Percentiles rank a stretch among this genome's conserved stretches.
These are phyloP conservation scores for Gossypioides kirkii DNA, from an alignment of 345 rosid species.

Conservation along the genomic window DNA sequence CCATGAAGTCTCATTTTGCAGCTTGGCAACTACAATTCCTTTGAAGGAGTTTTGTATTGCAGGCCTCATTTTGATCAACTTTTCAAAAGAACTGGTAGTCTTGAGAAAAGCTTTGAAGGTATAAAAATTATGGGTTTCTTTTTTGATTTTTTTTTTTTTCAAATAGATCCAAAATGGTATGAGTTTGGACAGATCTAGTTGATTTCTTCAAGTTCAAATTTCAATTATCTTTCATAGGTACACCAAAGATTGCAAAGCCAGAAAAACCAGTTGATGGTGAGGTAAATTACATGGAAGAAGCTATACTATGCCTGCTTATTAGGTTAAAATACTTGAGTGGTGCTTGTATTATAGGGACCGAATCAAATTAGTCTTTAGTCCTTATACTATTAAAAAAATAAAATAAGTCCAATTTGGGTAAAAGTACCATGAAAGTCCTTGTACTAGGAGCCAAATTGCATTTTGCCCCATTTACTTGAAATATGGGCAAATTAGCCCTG, in stretches of 20 bases:
- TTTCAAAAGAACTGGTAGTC: slow-evolving; percentile 96
- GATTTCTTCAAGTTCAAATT: slow-evolving; percentile 19
- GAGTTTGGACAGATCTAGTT: not conserved
- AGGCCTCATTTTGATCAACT: slow-evolving; percentile 97
- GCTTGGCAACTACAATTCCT: slow-evolving; percentile 97
- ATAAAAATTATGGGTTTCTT: not conserved
- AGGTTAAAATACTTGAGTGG: no score
- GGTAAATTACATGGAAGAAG: slow-evolving; percentile 38
- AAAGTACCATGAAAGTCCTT: no score
- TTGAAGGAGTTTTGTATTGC: slow-evolving; percentile 96
- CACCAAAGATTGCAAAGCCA: slow-evolving; percentile 80
- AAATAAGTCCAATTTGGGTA: no score
- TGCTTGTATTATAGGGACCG: no score
- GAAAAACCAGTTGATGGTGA: slow-evolving; percentile 72
- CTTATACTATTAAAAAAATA: no score
- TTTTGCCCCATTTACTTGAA: no score
- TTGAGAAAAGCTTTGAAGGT: slow-evolving; percentile 98
- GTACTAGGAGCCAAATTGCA: no score
- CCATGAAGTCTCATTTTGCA: slow-evolving; percentile 27
- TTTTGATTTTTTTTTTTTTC: no score
- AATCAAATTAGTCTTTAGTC: no score
- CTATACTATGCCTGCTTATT: not conserved
- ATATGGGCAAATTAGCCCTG: no score
- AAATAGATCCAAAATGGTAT: not conserved
- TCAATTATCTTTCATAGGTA: slow-evolving; percentile 39